Base-by-base conservation (phyloP, 108 stramenopile species). In the Heterococcus sp. region DNA sequence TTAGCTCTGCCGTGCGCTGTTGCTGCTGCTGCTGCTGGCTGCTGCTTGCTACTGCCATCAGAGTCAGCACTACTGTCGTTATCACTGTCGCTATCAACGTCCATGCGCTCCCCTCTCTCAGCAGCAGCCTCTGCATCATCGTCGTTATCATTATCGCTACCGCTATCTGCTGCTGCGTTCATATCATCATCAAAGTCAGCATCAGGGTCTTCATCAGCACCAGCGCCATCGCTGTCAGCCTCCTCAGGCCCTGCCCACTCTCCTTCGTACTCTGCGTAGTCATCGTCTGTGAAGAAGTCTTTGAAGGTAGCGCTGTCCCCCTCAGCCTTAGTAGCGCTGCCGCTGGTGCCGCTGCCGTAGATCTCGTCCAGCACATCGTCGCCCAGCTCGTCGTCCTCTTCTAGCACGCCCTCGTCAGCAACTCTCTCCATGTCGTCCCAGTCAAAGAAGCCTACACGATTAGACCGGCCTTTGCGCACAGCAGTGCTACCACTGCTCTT, bases 401-500 rank as follows among this genome's bases (percentile, higher is more conserved):
- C 92, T 29, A 92, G 92, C 82, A 94, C 93, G 84, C 93, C 93
- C 82, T 96, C 94, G 70, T 96, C 95, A 2, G 94, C 94, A 77
- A 92, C 95, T 27, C 85, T 91, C 76, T 96, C 95, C 95, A 96
- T 96, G 78, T 97, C 96, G 83, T 92, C 89, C 35, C 93, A 65
- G 72, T 95, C 94, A 75, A 96, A 96, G 88, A 96, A 96, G 27
- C 93, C 94, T 87, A 95, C 93, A 34, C 87, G 91, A 79, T 94
- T 78, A 38, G 92, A 87, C 35, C 93, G 92, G 26, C 88, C 87
- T 30, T 90, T 87, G 0, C 92, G 91, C 84, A 93, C 93, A 27
- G 77, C 87, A 8, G 87, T 33, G 27, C 32, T 28, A 28, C 30
- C n/a, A 38, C 32, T 21, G 1, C 70, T 64, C 63, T 65, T 33